Evolutionary conservation across 2,329 filamentous ascomycete genomes (phyloP).

Genomic region (Amauroascus niger): DNA sequence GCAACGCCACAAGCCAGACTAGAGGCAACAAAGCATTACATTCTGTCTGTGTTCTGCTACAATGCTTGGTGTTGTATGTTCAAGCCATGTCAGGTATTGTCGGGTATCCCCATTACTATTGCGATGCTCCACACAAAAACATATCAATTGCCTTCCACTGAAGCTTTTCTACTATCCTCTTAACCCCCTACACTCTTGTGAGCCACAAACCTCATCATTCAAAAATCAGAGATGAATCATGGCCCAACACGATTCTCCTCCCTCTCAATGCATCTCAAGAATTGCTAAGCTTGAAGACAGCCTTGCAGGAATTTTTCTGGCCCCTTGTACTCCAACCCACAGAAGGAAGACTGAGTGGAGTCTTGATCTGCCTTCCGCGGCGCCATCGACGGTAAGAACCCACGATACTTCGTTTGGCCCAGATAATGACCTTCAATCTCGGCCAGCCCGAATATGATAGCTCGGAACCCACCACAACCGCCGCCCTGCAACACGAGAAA

Average conservation of each 20-base stretch:
- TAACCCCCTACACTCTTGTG: neutral
- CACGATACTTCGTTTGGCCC: neutral
- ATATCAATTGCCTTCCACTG: neutral
- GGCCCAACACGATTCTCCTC: neutral
- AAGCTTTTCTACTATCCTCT: neutral
- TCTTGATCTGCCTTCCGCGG: neutral
- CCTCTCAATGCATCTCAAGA: neutral
- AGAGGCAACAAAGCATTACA: neutral
- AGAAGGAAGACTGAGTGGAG: neutral
- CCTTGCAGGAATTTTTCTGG: neutral
- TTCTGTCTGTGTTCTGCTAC: neutral
- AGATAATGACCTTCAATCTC: neutral
- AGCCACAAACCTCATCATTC: neutral
- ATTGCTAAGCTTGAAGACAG: neutral
- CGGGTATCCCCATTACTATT: neutral
- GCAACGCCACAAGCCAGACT: neutral
- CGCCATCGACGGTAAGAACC: neutral
- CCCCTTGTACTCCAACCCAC: neutral
- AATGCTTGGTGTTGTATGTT: neutral
- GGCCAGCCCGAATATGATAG: neutral
- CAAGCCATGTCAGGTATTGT: neutral
- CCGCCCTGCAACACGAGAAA: neutral
- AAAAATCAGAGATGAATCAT: too few relatives aligned
- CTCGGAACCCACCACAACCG: neutral
- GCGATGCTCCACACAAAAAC: neutral